These are phyloP conservation scores for Coemansia asiatica DNA, from an alignment of 192 early-diverging fungal genomes.

Conservation along the genomic window DNA sequence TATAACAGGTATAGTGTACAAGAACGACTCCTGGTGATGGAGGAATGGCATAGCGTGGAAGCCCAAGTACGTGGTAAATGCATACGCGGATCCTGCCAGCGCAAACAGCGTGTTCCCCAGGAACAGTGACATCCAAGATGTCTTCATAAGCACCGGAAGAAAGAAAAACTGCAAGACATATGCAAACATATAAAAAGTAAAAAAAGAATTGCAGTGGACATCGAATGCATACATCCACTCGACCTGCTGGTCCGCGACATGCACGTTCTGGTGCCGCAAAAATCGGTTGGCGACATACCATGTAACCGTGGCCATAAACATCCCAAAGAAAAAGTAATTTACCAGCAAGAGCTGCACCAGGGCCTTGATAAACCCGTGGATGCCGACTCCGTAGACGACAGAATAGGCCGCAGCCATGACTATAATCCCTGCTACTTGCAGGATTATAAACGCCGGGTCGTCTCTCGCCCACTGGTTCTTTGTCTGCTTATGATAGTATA, in stretches of 20 bases:
- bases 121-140: slow-evolving; percentile 77
- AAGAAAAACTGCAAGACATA: slow-evolving; percentile 95
- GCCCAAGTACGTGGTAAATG: slow-evolving; percentile 89
- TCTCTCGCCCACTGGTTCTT: slow-evolving; percentile 98
- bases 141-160: slow-evolving; percentile 74
- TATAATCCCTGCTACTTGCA: slow-evolving; percentile 65
- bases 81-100: slow-evolving; percentile 74
- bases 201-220: slow-evolving; percentile 96
- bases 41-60: slow-evolving; percentile 96
- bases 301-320: slow-evolving; percentile 25
- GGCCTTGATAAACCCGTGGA: slow-evolving; percentile 31
- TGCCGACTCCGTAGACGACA: slow-evolving; percentile 37
- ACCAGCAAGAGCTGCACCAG: slow-evolving; percentile 40
- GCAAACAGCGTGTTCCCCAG: slow-evolving; percentile 90
- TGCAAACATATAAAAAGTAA: slow-evolving; percentile 80
- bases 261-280: slow-evolving; percentile 71
- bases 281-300: slow-evolving; percentile 75
- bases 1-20: slow-evolving; percentile 80
- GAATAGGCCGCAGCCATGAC: slow-evolving; percentile 27
- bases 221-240: slow-evolving; percentile 98
- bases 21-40: slow-evolving; percentile 81
- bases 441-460: slow-evolving; percentile 90
- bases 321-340: slow-evolving; percentile 31
- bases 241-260: slow-evolving; percentile 81
- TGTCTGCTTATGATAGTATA: slow-evolving; percentile 97